Conservation (phyloP, 192 early-diverging fungal species). For the Linnemannia exigua region DNA sequence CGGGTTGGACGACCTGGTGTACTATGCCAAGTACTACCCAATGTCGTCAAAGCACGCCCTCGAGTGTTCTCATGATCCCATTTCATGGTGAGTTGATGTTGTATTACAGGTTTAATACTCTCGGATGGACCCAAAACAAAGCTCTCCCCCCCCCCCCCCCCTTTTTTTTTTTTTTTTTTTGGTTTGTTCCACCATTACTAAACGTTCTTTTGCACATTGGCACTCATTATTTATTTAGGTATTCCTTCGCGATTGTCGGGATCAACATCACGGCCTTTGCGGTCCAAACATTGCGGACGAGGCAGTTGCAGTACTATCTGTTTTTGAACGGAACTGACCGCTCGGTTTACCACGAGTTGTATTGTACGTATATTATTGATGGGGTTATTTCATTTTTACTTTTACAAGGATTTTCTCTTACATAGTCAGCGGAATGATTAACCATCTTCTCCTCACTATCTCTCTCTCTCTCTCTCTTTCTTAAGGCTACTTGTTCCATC, state of each 20-base stretch:
- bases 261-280: constrained; percentile 83
- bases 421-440: no score
- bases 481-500: constrained; percentile 75
- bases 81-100: constrained; percentile 72
- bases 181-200: not conserved
- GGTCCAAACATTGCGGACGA: constrained; percentile 69
- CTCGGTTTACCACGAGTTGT: constrained; percentile 78
- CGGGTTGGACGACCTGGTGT: constrained; percentile 79
- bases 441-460: not conserved
- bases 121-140: no score
- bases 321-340: constrained; percentile 69
- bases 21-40: constrained; percentile 74
- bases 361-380: constrained; percentile 67
- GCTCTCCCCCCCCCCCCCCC: no score
- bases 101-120: no score
- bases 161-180: no score
- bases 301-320: constrained; percentile 75
- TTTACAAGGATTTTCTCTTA: no score
- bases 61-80: constrained; percentile 69
- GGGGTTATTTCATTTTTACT: no score
- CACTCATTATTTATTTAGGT: constrained; percentile 59
- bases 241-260: constrained; percentile 85
- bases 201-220: not conserved
- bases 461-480: not conserved
- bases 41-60: constrained; percentile 66